Evolutionary conservation across 257 asterid genomes (phyloP).

Genomic region (Eucommia ulmoides): DNA sequence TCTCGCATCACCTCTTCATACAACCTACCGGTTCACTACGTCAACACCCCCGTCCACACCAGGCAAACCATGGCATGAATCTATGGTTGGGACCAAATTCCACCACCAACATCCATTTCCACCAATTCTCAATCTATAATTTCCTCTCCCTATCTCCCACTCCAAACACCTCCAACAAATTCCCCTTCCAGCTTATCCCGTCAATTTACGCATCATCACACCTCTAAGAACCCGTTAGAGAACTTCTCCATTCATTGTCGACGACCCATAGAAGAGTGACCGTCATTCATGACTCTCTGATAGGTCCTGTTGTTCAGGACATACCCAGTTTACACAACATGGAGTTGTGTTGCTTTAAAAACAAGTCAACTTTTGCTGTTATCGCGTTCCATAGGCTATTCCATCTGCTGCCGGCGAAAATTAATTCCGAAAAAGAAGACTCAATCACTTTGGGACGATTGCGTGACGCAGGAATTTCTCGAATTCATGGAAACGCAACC

Average conservation of each 20-base stretch:
- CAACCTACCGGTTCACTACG: conserved; percentile 7
- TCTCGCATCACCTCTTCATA: conserved; percentile 10
- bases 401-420: no score
- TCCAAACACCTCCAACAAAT: conserved; percentile 27
- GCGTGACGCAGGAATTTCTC: conserved; percentile 19
- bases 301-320: conserved; percentile 37
- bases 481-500: conserved; percentile 22
- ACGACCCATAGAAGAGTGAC: conserved; percentile 12
- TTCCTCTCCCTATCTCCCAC: conserved; percentile 23
- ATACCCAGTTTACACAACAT: conserved; percentile 14
- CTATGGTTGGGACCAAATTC: conserved; percentile 35
- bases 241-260: conserved; percentile 19
- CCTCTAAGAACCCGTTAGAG: conserved; percentile 33
- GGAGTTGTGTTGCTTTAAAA: conserved; percentile 33
- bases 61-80: conserved; percentile 35
- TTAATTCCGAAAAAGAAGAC: no score
- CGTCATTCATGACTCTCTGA: conserved; percentile 42
- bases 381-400: conserved; percentile 24
- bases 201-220: conserved; percentile 15
- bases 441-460: not conserved
- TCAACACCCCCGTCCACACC: conserved; percentile 4
- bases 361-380: conserved; percentile 27
- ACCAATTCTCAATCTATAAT: conserved; percentile 23
- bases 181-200: conserved; percentile 49
- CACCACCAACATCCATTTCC: conserved; percentile 34